Conservation (phyloP, 306 rosid species). For the Castanea crenata region DNA sequence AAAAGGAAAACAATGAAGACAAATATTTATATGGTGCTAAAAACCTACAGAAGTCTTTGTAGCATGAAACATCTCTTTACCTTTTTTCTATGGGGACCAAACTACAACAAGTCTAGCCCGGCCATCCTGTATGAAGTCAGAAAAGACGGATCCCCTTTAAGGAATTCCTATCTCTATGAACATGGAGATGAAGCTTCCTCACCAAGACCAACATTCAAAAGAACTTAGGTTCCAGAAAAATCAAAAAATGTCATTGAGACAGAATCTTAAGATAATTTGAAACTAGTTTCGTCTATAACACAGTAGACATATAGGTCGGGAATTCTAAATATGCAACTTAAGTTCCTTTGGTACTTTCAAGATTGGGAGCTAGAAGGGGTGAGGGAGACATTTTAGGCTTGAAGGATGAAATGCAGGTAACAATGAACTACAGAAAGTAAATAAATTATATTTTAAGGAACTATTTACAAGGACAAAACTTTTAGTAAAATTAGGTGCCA, state of each 20-base stretch:
- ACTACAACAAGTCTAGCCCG: neutral
- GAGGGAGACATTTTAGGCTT: no score
- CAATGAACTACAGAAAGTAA: no score
- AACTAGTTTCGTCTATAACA: no score
- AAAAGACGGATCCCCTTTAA: neutral
- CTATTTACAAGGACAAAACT: no score
- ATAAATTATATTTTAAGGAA: no score
- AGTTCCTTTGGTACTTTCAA: no score
- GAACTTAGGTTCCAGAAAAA: neutral
- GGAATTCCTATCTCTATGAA: no score
- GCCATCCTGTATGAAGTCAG: neutral
- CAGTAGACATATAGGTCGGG: neutral
- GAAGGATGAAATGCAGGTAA: no score
- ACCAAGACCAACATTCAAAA: neutral
- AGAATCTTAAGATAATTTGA: slow-evolving; percentile 1
- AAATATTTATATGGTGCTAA: neutral
- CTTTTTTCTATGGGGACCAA: neutral
- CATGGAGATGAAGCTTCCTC: neutral
- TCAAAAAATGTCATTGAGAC: neutral
- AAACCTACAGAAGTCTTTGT: slow-evolving; percentile 11
- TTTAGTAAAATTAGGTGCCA: no score
- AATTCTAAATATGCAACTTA: slow-evolving; percentile 12
- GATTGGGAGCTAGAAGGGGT: no score
- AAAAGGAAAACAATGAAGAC: neutral
- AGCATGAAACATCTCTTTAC: neutral